Evolutionary conservation across 345 rosid genomes (phyloP).

Genomic region (Microthlaspi erraticum): DNA sequence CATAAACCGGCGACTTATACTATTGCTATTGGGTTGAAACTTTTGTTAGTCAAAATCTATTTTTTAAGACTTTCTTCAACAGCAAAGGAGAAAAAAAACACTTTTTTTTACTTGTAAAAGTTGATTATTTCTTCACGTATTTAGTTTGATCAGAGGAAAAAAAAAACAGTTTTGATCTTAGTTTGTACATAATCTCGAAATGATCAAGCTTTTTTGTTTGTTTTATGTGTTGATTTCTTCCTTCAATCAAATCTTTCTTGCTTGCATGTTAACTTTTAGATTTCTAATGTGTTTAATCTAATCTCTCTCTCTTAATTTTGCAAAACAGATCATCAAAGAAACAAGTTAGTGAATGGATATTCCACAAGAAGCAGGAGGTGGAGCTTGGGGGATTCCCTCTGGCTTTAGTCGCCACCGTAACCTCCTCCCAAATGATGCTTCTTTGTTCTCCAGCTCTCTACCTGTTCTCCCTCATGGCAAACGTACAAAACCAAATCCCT

Average conservation of each 20-base stretch:
- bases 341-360: slow-evolving; percentile 38
- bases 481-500: slow-evolving; percentile 45
- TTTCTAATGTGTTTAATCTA: slow-evolving; percentile 4
- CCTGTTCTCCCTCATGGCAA: slow-evolving; percentile 84
- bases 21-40: neutral
- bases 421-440: slow-evolving; percentile 65
- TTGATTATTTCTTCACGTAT: slow-evolving; percentile 6
- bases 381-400: slow-evolving; percentile 55
- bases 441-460: slow-evolving; percentile 82
- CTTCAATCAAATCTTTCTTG: slow-evolving; percentile 28
- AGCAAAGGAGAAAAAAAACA: neutral
- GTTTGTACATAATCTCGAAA: slow-evolving; percentile 11
- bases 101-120: slow-evolving; percentile 27
- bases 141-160: neutral
- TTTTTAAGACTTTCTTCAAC: slow-evolving; percentile 19
- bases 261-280: slow-evolving; percentile 42
- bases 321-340: slow-evolving; percentile 39
- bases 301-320: neutral
- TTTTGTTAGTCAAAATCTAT: slow-evolving; percentile 37
- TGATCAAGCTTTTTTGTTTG: slow-evolving; percentile 32
- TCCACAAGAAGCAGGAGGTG: slow-evolving; percentile 42
- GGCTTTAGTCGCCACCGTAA: slow-evolving; percentile 49
- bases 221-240: neutral
- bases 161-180: no score
- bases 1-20: neutral